Conservation (phyloP, 1,139 yeast species). For the Yamadazyma sp. region DNA sequence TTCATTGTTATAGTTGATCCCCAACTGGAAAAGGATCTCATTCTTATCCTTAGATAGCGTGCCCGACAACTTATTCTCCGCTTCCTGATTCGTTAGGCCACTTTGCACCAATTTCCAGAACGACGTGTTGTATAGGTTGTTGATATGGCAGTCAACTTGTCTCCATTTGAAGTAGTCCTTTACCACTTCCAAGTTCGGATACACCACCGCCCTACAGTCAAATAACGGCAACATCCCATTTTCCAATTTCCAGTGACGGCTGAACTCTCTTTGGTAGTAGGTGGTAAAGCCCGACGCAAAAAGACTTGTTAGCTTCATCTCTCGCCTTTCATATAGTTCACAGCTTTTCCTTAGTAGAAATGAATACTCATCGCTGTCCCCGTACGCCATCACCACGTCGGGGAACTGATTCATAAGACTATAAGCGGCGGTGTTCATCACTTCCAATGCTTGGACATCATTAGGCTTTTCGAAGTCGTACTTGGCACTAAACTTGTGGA, state of each 20-base stretch:
- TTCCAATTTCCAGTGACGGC: slow-evolving; percentile 44
- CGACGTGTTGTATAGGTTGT: slow-evolving; percentile 87
- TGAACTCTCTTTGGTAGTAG: slow-evolving; percentile 70
- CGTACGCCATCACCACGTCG: slow-evolving; percentile 81
- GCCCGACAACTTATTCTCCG: slow-evolving; percentile 72
- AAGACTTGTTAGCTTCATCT: slow-evolving; percentile 73
- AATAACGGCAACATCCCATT: slow-evolving; percentile 70
- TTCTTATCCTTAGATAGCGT: slow-evolving; percentile 83
- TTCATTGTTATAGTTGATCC: slow-evolving; percentile 87
- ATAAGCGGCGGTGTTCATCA: slow-evolving; percentile 81
- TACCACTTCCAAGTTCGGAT: slow-evolving; percentile 63
- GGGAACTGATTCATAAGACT: slow-evolving; percentile 62
- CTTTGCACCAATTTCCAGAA: slow-evolving; percentile 82
- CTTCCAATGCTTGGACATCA: slow-evolving; percentile 68
- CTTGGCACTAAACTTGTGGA: slow-evolving; percentile 75
- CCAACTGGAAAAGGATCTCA: slow-evolving; percentile 81
- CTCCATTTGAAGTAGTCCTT: slow-evolving; percentile 93
- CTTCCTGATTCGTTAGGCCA: slow-evolving; percentile 75
- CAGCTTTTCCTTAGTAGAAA: slow-evolving; percentile 68
- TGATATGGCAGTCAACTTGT: slow-evolving; percentile 95
- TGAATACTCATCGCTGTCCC: slow-evolving; percentile 94
- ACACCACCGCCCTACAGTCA: slow-evolving; percentile 87
- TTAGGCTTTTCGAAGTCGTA: slow-evolving; percentile 87
- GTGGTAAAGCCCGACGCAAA: slow-evolving; percentile 84
- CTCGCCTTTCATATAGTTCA: slow-evolving; percentile 75